Conservation (phyloP, 495 filamentous ascomycete species). For the Copromyces sp. region DNA sequence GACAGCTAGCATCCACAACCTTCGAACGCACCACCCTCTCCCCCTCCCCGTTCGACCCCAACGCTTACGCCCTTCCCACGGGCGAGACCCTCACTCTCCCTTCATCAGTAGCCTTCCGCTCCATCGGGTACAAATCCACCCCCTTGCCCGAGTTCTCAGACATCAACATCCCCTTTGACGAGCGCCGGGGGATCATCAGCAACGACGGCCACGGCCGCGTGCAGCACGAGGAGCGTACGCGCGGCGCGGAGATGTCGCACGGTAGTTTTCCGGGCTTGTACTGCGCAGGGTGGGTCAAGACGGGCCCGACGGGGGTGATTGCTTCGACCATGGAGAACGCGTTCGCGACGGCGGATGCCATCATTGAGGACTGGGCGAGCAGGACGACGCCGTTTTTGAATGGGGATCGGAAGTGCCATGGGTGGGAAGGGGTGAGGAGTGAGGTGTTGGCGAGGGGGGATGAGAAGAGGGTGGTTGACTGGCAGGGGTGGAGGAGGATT, state of each 20-base stretch:
- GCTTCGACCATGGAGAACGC: constrained; percentile 94
- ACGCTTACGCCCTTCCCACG: constrained; percentile 43
- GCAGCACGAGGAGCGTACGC: constrained; percentile 17
- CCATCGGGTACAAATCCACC: constrained; percentile 82
- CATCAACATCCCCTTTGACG: constrained; percentile 73
- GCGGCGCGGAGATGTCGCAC: constrained; percentile 18
- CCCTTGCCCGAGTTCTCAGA: constrained; percentile 64
- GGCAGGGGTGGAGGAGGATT: constrained; percentile 81
- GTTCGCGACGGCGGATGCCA: constrained; percentile 75
- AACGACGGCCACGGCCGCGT: constrained; percentile 80
- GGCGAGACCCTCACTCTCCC: constrained; percentile 33
- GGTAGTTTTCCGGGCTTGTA: constrained; percentile 66
- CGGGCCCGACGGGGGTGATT: constrained; percentile 91
- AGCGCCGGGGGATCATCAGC: constrained; percentile 59
- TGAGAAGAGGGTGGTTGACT: constrained; percentile 47
- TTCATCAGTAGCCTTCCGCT: constrained; percentile 69
- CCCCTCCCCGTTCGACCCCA: constrained; percentile 35
- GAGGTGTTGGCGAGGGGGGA: constrained; percentile 25
- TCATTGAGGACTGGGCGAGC: constrained; percentile 60
- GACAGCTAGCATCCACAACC: constrained; percentile 44
- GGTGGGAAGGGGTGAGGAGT: constrained; percentile 65
- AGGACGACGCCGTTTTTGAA: constrained; percentile 35
- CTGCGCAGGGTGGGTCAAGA: constrained; percentile 93
- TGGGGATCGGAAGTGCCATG: constrained; percentile 33
- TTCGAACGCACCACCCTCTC: constrained; percentile 53